Evolutionary conservation across 139 green algal genomes (phyloP), one percentile per base, ranked within the genome.

Genomic region (Chlamydomonas schloesseri): DNA sequence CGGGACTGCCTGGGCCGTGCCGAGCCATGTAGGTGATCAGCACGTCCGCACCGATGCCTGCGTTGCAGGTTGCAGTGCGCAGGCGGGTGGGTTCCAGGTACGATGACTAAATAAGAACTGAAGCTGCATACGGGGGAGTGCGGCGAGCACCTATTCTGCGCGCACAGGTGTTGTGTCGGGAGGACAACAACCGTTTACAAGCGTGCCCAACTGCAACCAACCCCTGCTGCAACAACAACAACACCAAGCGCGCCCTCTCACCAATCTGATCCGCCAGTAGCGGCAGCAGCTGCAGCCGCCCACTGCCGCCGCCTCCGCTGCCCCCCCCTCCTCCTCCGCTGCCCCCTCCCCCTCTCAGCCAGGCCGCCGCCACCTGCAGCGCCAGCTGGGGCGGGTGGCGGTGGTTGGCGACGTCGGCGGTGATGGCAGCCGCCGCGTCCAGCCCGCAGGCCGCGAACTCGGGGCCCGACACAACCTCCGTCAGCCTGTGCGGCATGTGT

Each of bases 211-310:
- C n/a, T n/a, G n/a, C n/a, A n/a, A n/a, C n/a, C n/a, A n/a, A n/a
- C n/a, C n/a, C n/a, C n/a, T n/a, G n/a, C n/a, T n/a, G n/a, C n/a
- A n/a, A n/a, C n/a, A n/a, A n/a, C n/a, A n/a, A n/a, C n/a, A n/a
- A n/a, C n/a, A n/a, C n/a, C n/a, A n/a, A n/a, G n/a, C n/a, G n/a
- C n/a, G n/a, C n/a, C 55, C 55, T 5, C 42, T 50, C 42, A 50
- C 74, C 74, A 18, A 81, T 70, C 74, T 81, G 74, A 17, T 81
- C 74, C 34, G 74, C 74, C 34, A 81, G 57, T 0, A 33, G 50
- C 13, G 55, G 55, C 20, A 81, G 53, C 74, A 71, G 34, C 37
- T 53, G 74, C 29, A 55, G 60, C n/a, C 74, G 74, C 21, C 31
- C 69, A 24, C 13, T 24, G 64, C 18, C 28, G 23, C 42, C 42